Evolutionary conservation across 495 filamentous ascomycete genomes (phyloP).

Genomic region (Tuber indicum): DNA sequence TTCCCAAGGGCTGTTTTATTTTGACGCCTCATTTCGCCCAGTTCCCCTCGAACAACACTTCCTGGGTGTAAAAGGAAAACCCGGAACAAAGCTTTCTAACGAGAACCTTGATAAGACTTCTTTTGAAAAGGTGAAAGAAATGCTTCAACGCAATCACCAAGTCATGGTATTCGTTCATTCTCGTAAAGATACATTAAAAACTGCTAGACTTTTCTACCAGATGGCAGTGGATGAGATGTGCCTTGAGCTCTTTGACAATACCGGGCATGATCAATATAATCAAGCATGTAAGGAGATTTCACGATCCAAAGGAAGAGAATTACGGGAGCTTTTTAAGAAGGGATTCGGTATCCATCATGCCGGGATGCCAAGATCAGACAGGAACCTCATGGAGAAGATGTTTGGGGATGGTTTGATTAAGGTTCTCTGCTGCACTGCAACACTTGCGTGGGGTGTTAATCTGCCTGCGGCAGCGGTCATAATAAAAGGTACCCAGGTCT

Average conservation of each 20-base stretch:
- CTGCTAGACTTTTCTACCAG: conserved; percentile 76
- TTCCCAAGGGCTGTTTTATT: conserved; percentile 89
- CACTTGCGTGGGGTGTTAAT: conserved; percentile 98
- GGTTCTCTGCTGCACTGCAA: conserved; percentile 96
- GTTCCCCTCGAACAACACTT: conserved; percentile 98
- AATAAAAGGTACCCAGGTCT: conserved; percentile 96
- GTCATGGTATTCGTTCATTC: conserved; percentile 99
- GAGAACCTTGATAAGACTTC: conserved; percentile 81
- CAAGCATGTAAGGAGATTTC: conserved; percentile 73
- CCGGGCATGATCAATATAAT: conserved; percentile 61
- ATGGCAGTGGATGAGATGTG: conserved; percentile 75
- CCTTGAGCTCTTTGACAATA: conserved; percentile 74
- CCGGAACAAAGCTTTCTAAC: conserved; percentile 65
- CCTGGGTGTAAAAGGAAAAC: conserved; percentile 87
- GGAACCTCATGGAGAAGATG: conserved; percentile 85
- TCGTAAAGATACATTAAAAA: conserved; percentile 83
- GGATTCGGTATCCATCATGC: conserved; percentile 94
- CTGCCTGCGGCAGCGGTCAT: conserved; percentile 93
- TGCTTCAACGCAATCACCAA: conserved; percentile 82
- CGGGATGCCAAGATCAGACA: conserved; percentile 84
- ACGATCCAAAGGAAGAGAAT: conserved; percentile 69
- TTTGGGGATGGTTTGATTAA: conserved; percentile 85
- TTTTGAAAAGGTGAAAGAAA: conserved; percentile 91
- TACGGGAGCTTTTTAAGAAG: conserved; percentile 80
- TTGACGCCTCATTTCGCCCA: conserved; percentile 89